phyloP scores from a whole-genome alignment of 2,329 filamentous ascomycete species.

The Stenocarpella maydis region DNA sequence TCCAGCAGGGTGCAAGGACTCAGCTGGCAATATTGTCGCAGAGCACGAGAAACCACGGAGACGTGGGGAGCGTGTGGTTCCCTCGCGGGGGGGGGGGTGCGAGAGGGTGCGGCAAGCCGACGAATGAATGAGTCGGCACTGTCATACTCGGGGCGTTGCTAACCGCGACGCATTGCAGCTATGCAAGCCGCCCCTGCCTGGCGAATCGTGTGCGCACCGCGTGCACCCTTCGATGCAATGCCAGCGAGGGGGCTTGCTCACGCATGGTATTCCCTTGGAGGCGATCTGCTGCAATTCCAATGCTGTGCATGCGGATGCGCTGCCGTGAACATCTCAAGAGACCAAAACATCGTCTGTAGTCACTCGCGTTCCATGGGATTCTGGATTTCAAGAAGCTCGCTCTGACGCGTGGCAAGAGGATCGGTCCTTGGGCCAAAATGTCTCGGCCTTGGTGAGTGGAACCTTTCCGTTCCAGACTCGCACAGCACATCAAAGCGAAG shows the following conservation, averaged over 20 bases:
- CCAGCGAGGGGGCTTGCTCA: neutral
- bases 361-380: neutral
- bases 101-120: constrained; percentile 6
- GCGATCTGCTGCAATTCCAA: neutral
- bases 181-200: too few species aligned
- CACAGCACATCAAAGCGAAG: neutral
- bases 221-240: neutral
- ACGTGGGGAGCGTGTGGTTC: neutral
- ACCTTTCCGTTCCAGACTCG: neutral
- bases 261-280: neutral
- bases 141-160: neutral
- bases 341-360: neutral
- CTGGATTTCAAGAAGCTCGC: neutral
- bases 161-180: constrained; percentile 9
- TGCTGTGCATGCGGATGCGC: neutral
- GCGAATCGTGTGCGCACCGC: neutral
- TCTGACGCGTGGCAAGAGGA: neutral
- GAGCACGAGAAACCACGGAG: neutral
- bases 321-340: neutral
- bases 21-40: neutral
- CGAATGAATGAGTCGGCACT: neutral
- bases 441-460: neutral
- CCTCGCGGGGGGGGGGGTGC: neutral
- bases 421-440: neutral
- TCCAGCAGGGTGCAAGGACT: neutral